Percentiles rank a stretch among this genome's conserved stretches.
Conservation (phyloP, 148 eudicot genomes). For the Amaranthus hypochondriacus region DNA sequence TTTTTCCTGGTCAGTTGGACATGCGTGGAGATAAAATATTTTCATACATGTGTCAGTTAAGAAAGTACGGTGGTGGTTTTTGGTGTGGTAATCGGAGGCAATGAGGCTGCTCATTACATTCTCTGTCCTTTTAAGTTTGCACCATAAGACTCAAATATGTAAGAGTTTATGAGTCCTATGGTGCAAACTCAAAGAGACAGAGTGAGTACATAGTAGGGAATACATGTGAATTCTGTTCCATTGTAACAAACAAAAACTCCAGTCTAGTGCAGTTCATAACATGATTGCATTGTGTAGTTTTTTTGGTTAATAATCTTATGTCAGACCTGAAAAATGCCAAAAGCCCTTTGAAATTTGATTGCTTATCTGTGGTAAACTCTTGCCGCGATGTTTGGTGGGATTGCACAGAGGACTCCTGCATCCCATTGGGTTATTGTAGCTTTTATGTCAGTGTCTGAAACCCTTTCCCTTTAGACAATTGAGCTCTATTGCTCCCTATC, state of each 20-base stretch:
- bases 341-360: not conserved
- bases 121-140: no score
- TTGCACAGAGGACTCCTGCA: conserved; percentile 1
- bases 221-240: not conserved
- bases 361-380: not conserved
- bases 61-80: no score
- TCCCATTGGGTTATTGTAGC: not conserved
- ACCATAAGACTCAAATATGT: no score
- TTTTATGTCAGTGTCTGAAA: not conserved
- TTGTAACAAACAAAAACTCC: not conserved
- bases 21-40: not conserved
- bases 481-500: conserved; percentile 9
- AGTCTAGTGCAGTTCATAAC: not conserved
- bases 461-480: conserved; percentile 3
- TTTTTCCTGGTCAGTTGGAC: not conserved
- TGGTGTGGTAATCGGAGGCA: no score
- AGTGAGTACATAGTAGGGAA: not conserved
- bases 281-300: not conserved
- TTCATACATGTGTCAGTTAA: no score
- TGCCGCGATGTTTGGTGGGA: not conserved
- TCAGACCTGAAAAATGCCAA: conserved; percentile 2
- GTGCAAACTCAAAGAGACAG: no score
- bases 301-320: not conserved
- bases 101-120: no score
- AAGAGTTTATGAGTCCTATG: no score